Base-by-base conservation (phyloP, 305 asterid species). In the Solanum hybrid region DNA sequence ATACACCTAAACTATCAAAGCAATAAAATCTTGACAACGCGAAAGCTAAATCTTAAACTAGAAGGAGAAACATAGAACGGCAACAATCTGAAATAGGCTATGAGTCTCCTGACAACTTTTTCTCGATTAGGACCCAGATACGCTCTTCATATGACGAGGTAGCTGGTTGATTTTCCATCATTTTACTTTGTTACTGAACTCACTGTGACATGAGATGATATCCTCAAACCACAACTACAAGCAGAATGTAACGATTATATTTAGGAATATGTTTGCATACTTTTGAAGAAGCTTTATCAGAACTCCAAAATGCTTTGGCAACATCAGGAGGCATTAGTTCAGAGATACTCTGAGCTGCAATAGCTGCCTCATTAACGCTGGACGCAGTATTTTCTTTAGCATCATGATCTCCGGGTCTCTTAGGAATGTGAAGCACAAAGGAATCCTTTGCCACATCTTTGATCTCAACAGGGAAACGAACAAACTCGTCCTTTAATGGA, bases 321-420 rank as follows among this genome's bases (percentile, higher is more conserved):
- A 97, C 96, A 32, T 96, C 99, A 89, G 98, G 96, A 89, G 99
- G 99, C 98, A 97, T 96, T 87, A 97, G 96, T 89, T 97, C 97
- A 37, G 98, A 94, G 91, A 96, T 91, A 88, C 96, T 93, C 91
- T 95, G 95, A 84, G 98, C 94, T 90, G 96, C 96, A 56, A 92
- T 88, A 87, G 97, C 94, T 79, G 96, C 97, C 88, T 93, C 91
- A 89, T 92, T 94, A 91, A 90, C 93, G 51, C 91, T 94, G 27
- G 98, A 86, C 2, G 94, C 93, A 88, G 86, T 46, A 77, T 90
- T 94, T 90, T 95, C 96, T 88, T 95, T 96, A 9, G 87, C 12
- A 5, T 92, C 94, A 10, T 87, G 92, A 92, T 95, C 98, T 80
- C 94, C 94, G 73, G 85, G 87, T 87, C 88, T 92, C 93, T 92